Percentiles rank a stretch among this genome's conserved stretches.
phyloP scores from a whole-genome alignment of 2,329 filamentous ascomycete species.

The Fusarium sublunatum region DNA sequence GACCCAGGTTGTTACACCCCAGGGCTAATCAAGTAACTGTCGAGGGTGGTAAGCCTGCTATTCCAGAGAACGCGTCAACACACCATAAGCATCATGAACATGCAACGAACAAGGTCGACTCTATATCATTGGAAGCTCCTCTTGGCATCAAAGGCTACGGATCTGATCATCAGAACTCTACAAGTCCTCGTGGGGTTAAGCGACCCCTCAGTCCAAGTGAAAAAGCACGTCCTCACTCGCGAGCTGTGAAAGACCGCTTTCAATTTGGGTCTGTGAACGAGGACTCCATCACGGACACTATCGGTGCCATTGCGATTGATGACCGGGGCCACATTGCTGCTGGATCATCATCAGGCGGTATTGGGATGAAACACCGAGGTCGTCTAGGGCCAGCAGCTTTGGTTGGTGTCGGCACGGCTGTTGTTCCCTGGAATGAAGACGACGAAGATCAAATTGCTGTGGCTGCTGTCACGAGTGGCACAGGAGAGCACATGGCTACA shows the following conservation, averaged over 20 bases:
- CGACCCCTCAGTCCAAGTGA: conserved; percentile 45
- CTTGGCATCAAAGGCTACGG: conserved; percentile 1
- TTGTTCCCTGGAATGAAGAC: conserved; percentile 79
- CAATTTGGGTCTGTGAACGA: conserved; percentile 54
- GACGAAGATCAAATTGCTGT: conserved; percentile 78
- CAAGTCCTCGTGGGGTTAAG: conserved; percentile 51
- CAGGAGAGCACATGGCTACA: conserved; percentile 97
- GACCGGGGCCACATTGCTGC: conserved; percentile 87
- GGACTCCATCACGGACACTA: conserved; percentile 85
- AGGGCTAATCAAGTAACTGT: conserved; percentile 12
- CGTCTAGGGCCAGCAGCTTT: conserved; percentile 92
- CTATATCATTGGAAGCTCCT: conserved; percentile 24
- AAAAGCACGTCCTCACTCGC: conserved; percentile 20
- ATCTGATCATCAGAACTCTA: conserved; percentile 13
- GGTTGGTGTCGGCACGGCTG: conserved; percentile 88
- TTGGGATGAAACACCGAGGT: conserved; percentile 97
- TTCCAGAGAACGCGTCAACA: conserved; percentile 8
- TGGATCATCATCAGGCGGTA: conserved; percentile 94
- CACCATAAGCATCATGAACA: conserved; percentile 13
- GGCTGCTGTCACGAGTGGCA: conserved; percentile 90
- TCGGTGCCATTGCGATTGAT: conserved; percentile 95
- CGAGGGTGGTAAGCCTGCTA: conserved; percentile 11
- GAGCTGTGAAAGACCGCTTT: conserved; percentile 36
- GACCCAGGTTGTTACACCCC: conserved; percentile 10
- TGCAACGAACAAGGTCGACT: conserved; percentile 30